Evolutionary conservation across 768 basidiomycete genomes (phyloP).

Genomic region (Tephrocybe sp.): DNA sequence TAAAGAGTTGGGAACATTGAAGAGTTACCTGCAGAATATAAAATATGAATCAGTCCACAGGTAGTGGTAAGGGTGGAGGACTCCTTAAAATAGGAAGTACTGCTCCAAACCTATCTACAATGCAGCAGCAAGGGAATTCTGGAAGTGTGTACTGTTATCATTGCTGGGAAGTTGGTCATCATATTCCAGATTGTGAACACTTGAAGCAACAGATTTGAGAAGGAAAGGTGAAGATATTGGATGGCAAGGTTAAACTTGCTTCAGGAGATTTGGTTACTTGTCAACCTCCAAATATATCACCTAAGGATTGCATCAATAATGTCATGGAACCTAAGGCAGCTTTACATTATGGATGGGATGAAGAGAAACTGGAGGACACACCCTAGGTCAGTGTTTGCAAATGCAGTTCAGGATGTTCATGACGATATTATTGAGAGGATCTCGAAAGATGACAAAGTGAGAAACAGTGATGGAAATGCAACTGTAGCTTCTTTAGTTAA

Average conservation of each 20-base stretch:
- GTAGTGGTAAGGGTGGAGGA: not conserved
- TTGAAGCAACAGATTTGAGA: not conserved
- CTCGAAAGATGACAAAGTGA: not conserved
- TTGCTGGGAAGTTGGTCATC: not conserved
- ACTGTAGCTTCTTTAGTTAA: not conserved
- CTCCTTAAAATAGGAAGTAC: too few species aligned
- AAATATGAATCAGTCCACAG: not conserved
- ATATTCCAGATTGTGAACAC: not conserved
- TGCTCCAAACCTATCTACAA: not conserved
- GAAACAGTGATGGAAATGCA: not conserved
- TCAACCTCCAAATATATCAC: not conserved
- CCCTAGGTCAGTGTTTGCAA: not conserved
- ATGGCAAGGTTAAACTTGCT: not conserved
- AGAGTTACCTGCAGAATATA: not conserved
- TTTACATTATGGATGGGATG: not conserved
- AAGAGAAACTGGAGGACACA: not conserved
- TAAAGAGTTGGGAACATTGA: not conserved
- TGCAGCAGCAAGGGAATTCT: not conserved
- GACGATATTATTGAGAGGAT: not conserved
- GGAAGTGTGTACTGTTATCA: not conserved
- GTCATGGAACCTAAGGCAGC: not conserved
- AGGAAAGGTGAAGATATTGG: not conserved
- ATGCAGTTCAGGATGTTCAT: not conserved
- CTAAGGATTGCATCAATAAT: not conserved
- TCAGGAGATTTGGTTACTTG: not conserved